Evolutionary conservation across 331 rosid genomes (phyloP).

Genomic region (Dryas integrifolia): DNA sequence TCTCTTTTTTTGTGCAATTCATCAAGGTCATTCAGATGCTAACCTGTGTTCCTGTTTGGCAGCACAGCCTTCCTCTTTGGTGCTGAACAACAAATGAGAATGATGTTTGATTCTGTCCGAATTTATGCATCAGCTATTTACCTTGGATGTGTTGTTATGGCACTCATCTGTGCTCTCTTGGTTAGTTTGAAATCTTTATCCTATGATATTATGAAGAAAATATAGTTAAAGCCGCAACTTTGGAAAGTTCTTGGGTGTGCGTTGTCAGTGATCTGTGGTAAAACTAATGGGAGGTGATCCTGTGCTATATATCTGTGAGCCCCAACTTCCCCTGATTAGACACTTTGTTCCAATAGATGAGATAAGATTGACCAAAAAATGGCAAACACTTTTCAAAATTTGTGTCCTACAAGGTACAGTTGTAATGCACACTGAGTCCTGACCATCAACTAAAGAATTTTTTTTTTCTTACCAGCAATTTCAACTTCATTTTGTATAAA

Average conservation of each 20-base stretch:
- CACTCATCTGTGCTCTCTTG: conserved; percentile 82
- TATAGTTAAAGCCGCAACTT: neutral
- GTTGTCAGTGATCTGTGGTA: neutral
- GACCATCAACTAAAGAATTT: neutral
- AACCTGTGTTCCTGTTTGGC: conserved; percentile 47
- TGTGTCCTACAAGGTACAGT: neutral
- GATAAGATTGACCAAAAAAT: neutral
- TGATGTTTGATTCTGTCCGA: conserved; percentile 91
- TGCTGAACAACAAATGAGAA: conserved; percentile 57
- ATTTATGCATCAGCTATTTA: conserved; percentile 70
- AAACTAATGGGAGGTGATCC: neutral
- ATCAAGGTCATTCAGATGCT: conserved; percentile 21
- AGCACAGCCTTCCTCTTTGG: conserved; percentile 96
- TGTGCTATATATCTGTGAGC: neutral
- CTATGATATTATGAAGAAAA: neutral
- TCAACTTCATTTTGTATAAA: neutral
- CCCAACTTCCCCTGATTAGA: neutral
- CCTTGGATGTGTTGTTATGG: conserved; percentile 80
- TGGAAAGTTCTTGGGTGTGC: neutral
- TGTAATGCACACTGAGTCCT: neutral
- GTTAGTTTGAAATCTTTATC: conserved; percentile 39
- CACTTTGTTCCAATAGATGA: neutral
- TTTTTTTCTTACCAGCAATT: neutral
- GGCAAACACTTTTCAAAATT: neutral
- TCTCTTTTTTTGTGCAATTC: conserved; percentile 6